Conservation (phyloP, 345 rosid species). For the Eucalyptus victrix region DNA sequence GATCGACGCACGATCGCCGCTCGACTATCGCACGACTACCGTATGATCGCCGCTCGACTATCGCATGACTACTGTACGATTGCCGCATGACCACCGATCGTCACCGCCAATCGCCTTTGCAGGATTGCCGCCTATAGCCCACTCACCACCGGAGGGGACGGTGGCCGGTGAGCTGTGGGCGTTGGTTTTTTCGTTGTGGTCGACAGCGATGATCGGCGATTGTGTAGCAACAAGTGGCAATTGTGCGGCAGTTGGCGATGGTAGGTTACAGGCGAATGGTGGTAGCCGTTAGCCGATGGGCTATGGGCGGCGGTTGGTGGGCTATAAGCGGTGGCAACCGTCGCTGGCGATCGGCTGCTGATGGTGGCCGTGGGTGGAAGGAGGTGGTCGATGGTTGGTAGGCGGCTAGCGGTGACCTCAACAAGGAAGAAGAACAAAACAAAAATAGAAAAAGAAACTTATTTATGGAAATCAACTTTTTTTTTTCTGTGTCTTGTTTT, state of each 20-base stretch:
- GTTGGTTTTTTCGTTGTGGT: accelerated
- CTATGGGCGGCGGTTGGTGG: accelerated
- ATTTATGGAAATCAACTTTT: too few relatives aligned
- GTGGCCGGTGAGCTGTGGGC: accelerated
- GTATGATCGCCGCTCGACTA: too few relatives aligned
- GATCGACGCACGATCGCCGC: accelerated
- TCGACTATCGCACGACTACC: too few relatives aligned
- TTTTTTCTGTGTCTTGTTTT: too few relatives aligned
- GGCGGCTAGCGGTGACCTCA: accelerated
- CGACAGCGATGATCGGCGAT: accelerated
- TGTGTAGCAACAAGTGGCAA: accelerated
- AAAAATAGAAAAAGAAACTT: too few relatives aligned
- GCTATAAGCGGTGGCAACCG: accelerated
- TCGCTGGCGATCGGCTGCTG: accelerated
- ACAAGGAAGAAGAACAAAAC: too few relatives aligned
- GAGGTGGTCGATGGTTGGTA: too few relatives aligned
- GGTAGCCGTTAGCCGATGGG: accelerated
- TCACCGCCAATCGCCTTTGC: accelerated
- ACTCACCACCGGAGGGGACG: accelerated
- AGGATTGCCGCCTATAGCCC: accelerated
- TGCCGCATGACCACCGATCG: accelerated
- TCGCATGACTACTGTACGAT: too few relatives aligned
- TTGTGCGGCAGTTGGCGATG: accelerated
- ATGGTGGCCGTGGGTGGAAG: accelerated
- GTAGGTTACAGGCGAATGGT: accelerated